Percentiles rank a stretch among this genome's conserved stretches.
phyloP scores from a whole-genome alignment of 2,329 filamentous ascomycete species.

The Colletotrichum sp. region DNA sequence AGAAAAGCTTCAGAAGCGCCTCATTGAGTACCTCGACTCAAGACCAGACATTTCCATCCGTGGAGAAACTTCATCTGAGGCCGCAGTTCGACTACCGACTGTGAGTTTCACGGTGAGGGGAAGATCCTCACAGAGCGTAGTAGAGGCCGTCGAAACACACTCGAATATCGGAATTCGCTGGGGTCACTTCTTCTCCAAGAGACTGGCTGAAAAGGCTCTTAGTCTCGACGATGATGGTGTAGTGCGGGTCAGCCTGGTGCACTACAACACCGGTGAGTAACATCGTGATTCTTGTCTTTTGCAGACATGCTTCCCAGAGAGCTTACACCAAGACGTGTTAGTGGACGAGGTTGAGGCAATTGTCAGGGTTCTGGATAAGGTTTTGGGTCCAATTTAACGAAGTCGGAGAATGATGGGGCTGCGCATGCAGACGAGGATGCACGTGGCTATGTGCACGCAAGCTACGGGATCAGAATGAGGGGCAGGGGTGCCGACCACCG shows the following conservation, averaged over 20 bases:
- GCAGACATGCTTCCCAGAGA: background rate
- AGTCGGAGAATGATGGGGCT: background rate
- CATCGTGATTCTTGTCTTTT: background rate
- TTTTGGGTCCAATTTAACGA: background rate
- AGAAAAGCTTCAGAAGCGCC: conserved; percentile 57
- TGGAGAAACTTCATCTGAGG: conserved; percentile 56
- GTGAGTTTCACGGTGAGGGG: conserved; percentile 69
- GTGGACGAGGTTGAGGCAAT: background rate
- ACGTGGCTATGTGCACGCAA: background rate
- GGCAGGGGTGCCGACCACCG: background rate
- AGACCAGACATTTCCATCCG: conserved; percentile 60
- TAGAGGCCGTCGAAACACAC: conserved; percentile 64
- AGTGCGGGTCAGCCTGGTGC: conserved; percentile 71
- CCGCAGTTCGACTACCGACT: conserved; percentile 61
- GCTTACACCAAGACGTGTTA: background rate
- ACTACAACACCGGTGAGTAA: conserved; percentile 71
- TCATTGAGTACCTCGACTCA: conserved; percentile 64
- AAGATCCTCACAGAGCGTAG: conserved; percentile 41
- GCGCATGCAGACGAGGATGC: background rate
- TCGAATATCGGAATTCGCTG: conserved; percentile 67
- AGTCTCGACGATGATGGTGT: conserved; percentile 64
- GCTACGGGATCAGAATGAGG: background rate
- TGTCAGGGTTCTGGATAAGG: background rate
- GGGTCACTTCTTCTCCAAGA: conserved; percentile 72
- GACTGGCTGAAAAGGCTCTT: conserved; percentile 64